Percentiles rank a stretch among this genome's conserved stretches.
Evolutionary conservation across 1,139 yeast species (phyloP).

Genomic region (Suhomyces guaymorum): DNA sequence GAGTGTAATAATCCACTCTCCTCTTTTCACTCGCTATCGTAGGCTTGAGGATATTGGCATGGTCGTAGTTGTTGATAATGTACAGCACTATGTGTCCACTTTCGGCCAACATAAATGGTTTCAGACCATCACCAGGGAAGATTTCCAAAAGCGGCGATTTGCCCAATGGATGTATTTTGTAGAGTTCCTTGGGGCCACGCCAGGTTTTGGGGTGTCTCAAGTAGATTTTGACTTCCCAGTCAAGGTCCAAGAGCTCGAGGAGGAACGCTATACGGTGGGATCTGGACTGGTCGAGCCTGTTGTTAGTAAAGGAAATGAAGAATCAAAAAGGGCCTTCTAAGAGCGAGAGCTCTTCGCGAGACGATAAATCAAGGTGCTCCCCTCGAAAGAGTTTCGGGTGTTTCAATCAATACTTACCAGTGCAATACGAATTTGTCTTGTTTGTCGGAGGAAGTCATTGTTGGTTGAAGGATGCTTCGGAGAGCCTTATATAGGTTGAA

Average conservation of each 20-base stretch:
- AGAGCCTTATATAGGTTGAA: no score
- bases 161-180: constrained; percentile 57
- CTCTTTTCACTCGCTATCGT: constrained; percentile 32
- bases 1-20: constrained; percentile 51
- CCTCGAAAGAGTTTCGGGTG: no score
- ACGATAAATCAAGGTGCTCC: no score
- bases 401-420: constrained; percentile 25
- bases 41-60: constrained; percentile 34
- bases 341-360: no score
- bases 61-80: constrained; percentile 43
- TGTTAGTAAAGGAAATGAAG: constrained; percentile 13
- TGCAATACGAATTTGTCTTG: constrained; percentile 30
- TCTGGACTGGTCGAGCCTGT: constrained; percentile 53
- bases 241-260: constrained; percentile 51
- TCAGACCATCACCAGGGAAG: constrained; percentile 44
- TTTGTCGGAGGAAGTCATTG: constrained; percentile 1
- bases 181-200: constrained; percentile 48
- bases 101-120: constrained; percentile 41
- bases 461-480: no score
- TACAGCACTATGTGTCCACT: constrained; percentile 51
- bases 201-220: constrained; percentile 47
- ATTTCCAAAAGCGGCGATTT: constrained; percentile 57
- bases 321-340: no score
- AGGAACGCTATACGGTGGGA: constrained; percentile 57
- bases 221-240: constrained; percentile 53